Conservation (phyloP, 2,329 filamentous ascomycete species). For the Cercospora berteroae region DNA sequence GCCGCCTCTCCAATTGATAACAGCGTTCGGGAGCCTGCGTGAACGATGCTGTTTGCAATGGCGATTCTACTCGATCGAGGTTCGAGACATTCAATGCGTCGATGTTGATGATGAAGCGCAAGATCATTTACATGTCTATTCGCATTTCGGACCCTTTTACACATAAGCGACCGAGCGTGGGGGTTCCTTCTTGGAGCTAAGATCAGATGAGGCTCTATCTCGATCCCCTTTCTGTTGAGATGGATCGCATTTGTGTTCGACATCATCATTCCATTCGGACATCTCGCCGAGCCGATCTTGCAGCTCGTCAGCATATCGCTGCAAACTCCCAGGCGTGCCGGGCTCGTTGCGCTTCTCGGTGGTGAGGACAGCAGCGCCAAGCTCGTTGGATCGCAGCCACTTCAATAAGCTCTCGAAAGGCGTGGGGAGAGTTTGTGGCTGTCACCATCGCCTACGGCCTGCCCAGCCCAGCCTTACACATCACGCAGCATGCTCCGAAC, state of each 20-base stretch:
- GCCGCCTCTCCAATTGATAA: background rate
- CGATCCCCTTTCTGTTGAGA: background rate
- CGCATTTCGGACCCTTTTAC: background rate
- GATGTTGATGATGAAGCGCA: background rate
- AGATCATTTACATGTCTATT: background rate
- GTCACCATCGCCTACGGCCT: background rate
- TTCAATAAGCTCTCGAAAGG: background rate
- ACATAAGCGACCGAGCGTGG: background rate
- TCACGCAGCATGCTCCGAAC: background rate
- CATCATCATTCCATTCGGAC: background rate
- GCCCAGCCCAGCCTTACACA: background rate
- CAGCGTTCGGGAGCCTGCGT: background rate
- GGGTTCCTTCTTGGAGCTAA: background rate
- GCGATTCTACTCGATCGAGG: background rate
- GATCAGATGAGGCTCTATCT: background rate
- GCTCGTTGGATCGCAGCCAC: background rate
- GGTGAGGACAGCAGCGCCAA: background rate
- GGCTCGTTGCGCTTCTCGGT: background rate
- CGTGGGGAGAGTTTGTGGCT: background rate
- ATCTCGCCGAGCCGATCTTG: background rate
- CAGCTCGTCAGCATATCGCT: background rate
- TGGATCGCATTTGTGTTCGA: background rate
- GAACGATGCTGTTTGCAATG: background rate
- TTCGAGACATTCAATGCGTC: background rate
- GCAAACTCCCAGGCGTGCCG: background rate